Evolutionary conservation across 1,284 basidiomycete genomes (phyloP).

Genomic region (Anthracocystis setariae): DNA sequence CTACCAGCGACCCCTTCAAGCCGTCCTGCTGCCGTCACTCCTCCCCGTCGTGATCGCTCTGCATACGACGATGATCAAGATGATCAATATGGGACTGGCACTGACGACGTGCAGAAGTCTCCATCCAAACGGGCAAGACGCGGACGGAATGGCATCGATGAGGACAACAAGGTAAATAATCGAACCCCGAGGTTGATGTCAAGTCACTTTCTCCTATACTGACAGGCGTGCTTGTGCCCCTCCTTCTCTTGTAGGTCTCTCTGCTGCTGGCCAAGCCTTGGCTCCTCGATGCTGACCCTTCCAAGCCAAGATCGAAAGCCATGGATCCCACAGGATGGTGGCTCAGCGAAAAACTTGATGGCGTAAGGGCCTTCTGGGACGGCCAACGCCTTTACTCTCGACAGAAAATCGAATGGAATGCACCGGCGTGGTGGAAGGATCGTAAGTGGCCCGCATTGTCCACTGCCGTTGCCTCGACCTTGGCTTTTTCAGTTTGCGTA

Average conservation of each 20-base stretch:
- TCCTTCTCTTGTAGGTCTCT: slow-evolving; percentile 13
- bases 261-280: slow-evolving; percentile 75
- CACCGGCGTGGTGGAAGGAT: slow-evolving; percentile 75
- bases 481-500: neutral
- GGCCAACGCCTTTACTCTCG: slow-evolving; percentile 74
- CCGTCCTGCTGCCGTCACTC: neutral
- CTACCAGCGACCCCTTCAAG: neutral
- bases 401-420: slow-evolving; percentile 74
- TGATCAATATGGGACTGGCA: slow-evolving; percentile 9
- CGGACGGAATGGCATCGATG: slow-evolving; percentile 6
- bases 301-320: slow-evolving; percentile 19
- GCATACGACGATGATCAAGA: slow-evolving; percentile 15
- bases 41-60: slow-evolving; percentile 4
- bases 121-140: slow-evolving; percentile 27
- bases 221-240: neutral
- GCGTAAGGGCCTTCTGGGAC: slow-evolving; percentile 73
- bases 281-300: slow-evolving; percentile 71
- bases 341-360: slow-evolving; percentile 74
- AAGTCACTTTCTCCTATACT: neutral
- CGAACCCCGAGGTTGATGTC: neutral
- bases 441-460: too few relatives aligned
- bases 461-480: neutral
- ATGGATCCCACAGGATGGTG: slow-evolving; percentile 76
- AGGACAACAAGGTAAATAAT: slow-evolving; percentile 27
- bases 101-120: slow-evolving; percentile 22